phyloP scores from a whole-genome alignment of 2,329 filamentous ascomycete genomes.

The Colletotrichum sp. region DNA sequence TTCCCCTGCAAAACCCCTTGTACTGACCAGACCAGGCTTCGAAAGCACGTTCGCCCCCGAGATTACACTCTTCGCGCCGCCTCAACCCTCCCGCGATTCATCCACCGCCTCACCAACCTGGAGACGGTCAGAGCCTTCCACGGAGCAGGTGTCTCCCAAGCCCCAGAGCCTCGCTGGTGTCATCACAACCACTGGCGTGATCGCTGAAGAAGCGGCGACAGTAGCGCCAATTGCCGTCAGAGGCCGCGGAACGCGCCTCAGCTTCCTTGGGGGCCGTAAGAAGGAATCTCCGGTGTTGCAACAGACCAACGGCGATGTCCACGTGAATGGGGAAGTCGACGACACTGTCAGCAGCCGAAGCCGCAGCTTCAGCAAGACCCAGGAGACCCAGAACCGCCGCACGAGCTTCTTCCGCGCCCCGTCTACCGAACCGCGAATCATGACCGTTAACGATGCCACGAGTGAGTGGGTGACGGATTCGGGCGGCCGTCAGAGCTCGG shows the following conservation, averaged over 20 bases:
- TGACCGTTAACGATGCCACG: constrained; percentile 14
- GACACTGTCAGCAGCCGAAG: constrained; percentile 31
- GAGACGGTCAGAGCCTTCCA: constrained; percentile 54
- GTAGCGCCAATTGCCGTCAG: constrained; percentile 56
- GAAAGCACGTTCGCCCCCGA: constrained; percentile 69
- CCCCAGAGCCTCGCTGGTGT: constrained; percentile 37
- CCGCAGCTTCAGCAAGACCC: constrained; percentile 30
- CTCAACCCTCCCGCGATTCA: constrained; percentile 46
- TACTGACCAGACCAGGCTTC: constrained; percentile 53
- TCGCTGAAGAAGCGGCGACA: constrained; percentile 54
- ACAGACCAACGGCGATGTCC: constrained; percentile 31
- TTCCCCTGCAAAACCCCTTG: background rate
- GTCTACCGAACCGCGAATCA: constrained; percentile 28
- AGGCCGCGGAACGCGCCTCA: constrained; percentile 58
- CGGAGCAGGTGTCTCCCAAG: constrained; percentile 33
- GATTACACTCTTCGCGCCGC: constrained; percentile 65
- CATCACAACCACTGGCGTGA: constrained; percentile 34
- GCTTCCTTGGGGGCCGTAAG: constrained; percentile 60
- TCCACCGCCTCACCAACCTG: constrained; percentile 49
- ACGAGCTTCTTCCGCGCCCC: constrained; percentile 52
- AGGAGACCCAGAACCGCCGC: constrained; percentile 35
- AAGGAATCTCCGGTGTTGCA: constrained; percentile 40
- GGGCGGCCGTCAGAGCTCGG: constrained; percentile 28
- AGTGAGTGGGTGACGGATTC: constrained; percentile 36
- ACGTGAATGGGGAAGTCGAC: constrained; percentile 30